A percentile compares a stretch with the other conserved stretches of the same genome.
These are phyloP conservation scores for Jimgerdemannia lactiflua DNA, from an alignment of 192 early-diverging fungal genomes.

Conservation along the genomic window DNA sequence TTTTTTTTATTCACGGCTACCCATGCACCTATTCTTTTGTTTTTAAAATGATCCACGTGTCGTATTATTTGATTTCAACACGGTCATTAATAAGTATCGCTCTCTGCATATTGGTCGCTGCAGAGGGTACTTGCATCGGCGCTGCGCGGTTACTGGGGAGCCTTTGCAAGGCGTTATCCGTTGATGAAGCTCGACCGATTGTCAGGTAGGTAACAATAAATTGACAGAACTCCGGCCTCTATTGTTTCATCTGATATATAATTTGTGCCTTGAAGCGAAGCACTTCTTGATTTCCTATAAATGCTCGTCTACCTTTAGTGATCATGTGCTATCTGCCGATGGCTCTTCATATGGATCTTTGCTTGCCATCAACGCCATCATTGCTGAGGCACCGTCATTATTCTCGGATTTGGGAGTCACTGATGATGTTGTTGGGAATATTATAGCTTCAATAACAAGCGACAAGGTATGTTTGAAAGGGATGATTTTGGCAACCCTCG, in stretches of 20 bases:
- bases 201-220: neutral
- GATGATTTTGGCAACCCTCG: no score
- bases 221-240: no score
- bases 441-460: conserved; percentile 1
- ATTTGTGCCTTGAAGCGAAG: no score
- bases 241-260: no score
- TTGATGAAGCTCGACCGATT: neutral
- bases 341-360: conserved; percentile 35
- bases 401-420: conserved; percentile 36
- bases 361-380: conserved; percentile 43
- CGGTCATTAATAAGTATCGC: no score
- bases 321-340: conserved; percentile 26
- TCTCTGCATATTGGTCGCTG: no score
- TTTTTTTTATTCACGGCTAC: neutral
- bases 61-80: no score
- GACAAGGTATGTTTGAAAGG: conserved; percentile 9
- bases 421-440: conserved; percentile 30
- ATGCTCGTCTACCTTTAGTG: neutral
- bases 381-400: conserved; percentile 40
- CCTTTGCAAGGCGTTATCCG: neutral
- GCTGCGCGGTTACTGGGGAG: neutral
- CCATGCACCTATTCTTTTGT: no score
- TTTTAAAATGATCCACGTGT: no score
- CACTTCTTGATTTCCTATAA: no score
- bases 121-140: neutral